Conservation (phyloP, 164 flowering plant genomes). For the Hamamelis virginiana region DNA sequence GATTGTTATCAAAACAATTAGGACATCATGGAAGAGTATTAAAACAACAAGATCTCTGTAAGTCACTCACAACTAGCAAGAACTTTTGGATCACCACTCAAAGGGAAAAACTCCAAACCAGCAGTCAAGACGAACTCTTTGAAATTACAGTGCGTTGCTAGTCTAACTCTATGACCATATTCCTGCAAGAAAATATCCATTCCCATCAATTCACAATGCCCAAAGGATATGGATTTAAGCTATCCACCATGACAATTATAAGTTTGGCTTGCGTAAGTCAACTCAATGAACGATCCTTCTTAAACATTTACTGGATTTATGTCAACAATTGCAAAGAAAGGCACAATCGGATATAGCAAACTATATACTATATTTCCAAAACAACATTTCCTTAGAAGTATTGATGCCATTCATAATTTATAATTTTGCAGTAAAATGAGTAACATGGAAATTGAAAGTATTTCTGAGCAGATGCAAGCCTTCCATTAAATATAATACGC, state of each 20-base stretch:
- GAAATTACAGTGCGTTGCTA: slow-evolving; percentile 58
- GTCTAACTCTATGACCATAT: slow-evolving; percentile 54
- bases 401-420: too few relatives aligned
- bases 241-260: too few relatives aligned
- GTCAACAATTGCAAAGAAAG: neutral
- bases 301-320: neutral
- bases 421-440: too few relatives aligned
- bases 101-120: slow-evolving; percentile 55
- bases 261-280: neutral
- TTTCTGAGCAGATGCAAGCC: too few relatives aligned
- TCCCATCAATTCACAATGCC: neutral
- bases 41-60: neutral
- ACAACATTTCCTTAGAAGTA: too few relatives aligned
- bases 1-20: too few relatives aligned
- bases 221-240: neutral
- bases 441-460: too few relatives aligned
- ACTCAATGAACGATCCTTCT: neutral
- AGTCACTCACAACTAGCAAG: slow-evolving; percentile 56
- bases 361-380: neutral
- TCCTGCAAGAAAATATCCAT: slow-evolving; percentile 31
- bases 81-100: slow-evolving; percentile 61
- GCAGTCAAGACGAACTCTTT: slow-evolving; percentile 48
- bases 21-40: too few relatives aligned
- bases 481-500: too few relatives aligned
- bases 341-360: neutral